phyloP scores from a whole-genome alignment of 169 alveolate species.

The Babesia ovata region DNA sequence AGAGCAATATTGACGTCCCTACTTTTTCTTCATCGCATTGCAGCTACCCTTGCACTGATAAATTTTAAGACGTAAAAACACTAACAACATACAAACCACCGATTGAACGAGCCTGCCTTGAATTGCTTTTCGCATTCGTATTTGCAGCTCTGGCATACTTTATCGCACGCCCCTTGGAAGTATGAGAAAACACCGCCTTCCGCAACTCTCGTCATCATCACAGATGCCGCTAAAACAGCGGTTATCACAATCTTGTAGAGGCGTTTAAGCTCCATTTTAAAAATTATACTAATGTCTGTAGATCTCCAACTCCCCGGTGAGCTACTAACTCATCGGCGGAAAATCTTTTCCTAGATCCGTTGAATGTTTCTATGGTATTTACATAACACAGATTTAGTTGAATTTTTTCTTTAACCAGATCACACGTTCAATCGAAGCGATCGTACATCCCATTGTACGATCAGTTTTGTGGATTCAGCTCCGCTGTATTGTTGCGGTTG shows the following conservation, averaged over 20 bases:
- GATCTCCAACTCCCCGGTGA: background rate
- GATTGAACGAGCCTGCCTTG: conserved; percentile 40
- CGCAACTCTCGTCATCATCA: background rate
- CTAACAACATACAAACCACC: conserved; percentile 23
- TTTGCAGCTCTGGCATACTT: conserved; percentile 15
- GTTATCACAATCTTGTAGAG: background rate
- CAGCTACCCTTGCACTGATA: conserved; percentile 34
- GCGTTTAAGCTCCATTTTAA: background rate
- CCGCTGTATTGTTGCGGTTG: no score
- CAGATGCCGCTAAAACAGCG: background rate
- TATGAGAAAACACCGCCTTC: conserved; percentile 6
- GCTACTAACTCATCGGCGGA: background rate
- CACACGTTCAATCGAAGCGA: no score
- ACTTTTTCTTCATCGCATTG: background rate
- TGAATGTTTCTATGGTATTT: no score
- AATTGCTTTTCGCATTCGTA: conserved; percentile 3
- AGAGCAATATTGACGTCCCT: background rate
- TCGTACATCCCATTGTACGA: no score
- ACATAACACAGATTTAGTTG: no score
- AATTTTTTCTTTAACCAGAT: no score
- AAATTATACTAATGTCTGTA: background rate
- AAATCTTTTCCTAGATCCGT: no score
- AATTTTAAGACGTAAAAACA: background rate
- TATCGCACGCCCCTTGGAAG: conserved; percentile 22
- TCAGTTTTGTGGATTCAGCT: no score